These are phyloP conservation scores for Kalmanozyma brasiliensis DNA, from an alignment of 1,284 basidiomycete genomes.

Conservation along the genomic window DNA sequence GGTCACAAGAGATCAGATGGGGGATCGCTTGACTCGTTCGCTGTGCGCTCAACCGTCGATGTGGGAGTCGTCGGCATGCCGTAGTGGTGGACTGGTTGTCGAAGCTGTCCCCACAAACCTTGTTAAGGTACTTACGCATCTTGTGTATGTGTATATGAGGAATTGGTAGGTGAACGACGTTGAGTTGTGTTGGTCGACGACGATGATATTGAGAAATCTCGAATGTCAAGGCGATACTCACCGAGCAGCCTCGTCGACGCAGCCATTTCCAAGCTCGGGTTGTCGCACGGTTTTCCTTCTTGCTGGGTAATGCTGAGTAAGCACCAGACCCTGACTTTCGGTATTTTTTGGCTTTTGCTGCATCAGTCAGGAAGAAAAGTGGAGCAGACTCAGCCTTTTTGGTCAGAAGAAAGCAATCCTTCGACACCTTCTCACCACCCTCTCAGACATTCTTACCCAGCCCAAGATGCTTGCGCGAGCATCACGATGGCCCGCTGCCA, in stretches of 20 bases:
- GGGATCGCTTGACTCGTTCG: neutral
- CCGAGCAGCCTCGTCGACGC: constrained; percentile 3
- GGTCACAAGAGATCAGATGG: neutral
- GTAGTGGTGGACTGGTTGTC: neutral
- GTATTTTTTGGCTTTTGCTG: neutral
- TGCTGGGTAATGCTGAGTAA: constrained; percentile 21
- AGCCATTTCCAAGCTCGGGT: constrained; percentile 1
- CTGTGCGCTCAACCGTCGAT: neutral
- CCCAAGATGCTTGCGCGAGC: constrained; percentile 26
- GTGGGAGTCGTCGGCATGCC: neutral
- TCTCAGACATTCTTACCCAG: neutral
- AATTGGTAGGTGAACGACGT: constrained; percentile 2
- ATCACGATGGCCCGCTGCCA: constrained; percentile 21
- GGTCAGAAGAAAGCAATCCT: constrained; percentile 1
- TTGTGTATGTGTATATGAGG: constrained; percentile 12
- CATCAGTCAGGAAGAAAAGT: constrained; percentile 14
- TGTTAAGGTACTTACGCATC: constrained; percentile 29
- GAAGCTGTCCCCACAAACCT: too few relatives aligned
- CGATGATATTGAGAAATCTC: constrained; percentile 10
- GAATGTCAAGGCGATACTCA: too few relatives aligned
- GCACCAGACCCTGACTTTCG: neutral
- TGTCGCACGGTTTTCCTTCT: constrained; percentile 28
- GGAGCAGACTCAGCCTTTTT: constrained; percentile 19
- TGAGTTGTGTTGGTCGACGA: constrained; percentile 16
- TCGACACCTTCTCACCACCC: constrained; percentile 1